These are phyloP conservation scores for Erythrophleum fordii DNA, from an alignment of 306 rosid genomes.

Conservation along the genomic window DNA sequence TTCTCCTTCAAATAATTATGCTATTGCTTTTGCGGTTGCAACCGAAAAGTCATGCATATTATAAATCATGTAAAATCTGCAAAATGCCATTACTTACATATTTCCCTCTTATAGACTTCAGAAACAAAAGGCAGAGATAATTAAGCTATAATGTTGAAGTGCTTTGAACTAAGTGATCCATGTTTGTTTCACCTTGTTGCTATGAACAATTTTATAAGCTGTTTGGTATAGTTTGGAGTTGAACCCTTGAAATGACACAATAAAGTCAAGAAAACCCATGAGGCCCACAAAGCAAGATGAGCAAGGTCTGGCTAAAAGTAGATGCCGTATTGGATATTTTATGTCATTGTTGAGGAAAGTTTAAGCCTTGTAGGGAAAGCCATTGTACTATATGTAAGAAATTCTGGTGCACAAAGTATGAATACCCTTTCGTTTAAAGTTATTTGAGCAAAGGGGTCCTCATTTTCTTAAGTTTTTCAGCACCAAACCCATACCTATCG, in stretches of 20 bases:
- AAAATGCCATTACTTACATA: background rate
- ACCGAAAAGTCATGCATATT: background rate
- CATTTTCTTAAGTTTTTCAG: constrained; percentile 39
- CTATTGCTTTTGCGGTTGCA: background rate
- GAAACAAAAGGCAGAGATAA: background rate
- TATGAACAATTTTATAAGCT: background rate
- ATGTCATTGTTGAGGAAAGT: constrained; percentile 39
- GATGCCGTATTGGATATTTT: constrained; percentile 46
- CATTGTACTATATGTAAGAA: constrained; percentile 39
- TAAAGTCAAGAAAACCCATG: constrained; percentile 12
- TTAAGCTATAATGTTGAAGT: background rate
- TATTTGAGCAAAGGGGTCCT: constrained; percentile 32
- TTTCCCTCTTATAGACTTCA: background rate
- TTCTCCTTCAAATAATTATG: constrained; percentile 14
- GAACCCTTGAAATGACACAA: constrained; percentile 39
- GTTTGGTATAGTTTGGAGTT: background rate
- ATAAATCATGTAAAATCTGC: background rate
- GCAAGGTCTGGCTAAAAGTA: constrained; percentile 31
- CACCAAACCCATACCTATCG: constrained; percentile 50
- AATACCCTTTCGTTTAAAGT: constrained; percentile 34
- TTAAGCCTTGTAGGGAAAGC: constrained; percentile 38
- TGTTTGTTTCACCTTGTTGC: background rate
- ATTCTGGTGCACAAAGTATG: constrained; percentile 38
- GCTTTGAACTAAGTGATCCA: background rate
- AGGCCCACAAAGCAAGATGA: constrained; percentile 15